A percentile compares a stretch with the other conserved stretches of the same genome.
These are phyloP conservation scores for Cytospora piceae DNA, from an alignment of 2,329 filamentous ascomycete genomes.

Conservation along the genomic window DNA sequence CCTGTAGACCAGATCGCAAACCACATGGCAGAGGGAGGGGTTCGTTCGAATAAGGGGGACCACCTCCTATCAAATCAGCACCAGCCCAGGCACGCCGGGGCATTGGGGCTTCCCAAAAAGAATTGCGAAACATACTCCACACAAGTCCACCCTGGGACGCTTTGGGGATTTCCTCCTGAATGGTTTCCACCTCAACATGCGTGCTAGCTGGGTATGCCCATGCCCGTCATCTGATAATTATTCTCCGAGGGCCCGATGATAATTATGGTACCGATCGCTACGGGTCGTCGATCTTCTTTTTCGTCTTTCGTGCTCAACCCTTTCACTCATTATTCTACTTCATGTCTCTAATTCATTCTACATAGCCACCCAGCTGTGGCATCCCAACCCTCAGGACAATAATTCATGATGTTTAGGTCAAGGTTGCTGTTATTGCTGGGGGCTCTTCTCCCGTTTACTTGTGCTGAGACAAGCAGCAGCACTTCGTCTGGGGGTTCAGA, in stretches of 20 bases:
- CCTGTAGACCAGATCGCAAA: neutral
- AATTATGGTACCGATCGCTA: constrained; percentile 5
- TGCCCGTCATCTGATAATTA: constrained; percentile 19
- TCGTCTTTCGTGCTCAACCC: neutral
- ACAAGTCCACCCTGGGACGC: neutral
- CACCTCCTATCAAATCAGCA: no score
- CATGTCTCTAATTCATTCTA: neutral
- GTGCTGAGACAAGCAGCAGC: constrained; percentile 8
- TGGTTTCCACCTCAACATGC: neutral
- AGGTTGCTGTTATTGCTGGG: constrained; percentile 12
- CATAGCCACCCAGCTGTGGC: constrained; percentile 2
- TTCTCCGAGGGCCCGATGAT: constrained; percentile 17
- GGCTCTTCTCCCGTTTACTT: constrained; percentile 9
- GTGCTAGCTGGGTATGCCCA: neutral
- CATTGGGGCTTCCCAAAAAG: neutral
- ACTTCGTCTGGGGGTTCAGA: constrained; percentile 13
- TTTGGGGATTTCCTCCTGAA: neutral
- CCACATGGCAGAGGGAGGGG: neutral
- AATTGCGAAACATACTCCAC: neutral
- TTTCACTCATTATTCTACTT: neutral
- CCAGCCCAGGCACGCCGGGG: neutral
- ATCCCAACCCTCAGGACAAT: constrained; percentile 6
- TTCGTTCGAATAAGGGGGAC: no score
- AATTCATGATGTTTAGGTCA: constrained; percentile 17
- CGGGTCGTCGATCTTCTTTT: neutral